These are phyloP conservation scores for Didymosphaeria variabile DNA, from an alignment of 2,329 filamentous ascomycete species.

Conservation along the genomic window DNA sequence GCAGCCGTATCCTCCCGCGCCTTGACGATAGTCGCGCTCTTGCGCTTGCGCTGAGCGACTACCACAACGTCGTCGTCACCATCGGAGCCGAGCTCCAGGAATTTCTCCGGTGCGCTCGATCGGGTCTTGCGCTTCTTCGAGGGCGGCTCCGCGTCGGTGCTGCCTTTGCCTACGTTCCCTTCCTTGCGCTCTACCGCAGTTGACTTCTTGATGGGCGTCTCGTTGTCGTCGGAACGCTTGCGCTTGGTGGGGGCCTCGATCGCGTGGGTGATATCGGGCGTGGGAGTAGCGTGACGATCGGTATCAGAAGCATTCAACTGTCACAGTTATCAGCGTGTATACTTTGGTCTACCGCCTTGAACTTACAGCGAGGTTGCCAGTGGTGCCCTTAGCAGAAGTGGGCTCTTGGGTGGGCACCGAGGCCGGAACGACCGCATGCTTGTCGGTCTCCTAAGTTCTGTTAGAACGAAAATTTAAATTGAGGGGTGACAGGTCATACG, in stretches of 20 bases:
- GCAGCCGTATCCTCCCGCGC: background rate
- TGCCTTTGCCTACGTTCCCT: background rate
- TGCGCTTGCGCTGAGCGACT: background rate
- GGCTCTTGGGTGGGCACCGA: too few species aligned
- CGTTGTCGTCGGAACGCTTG: background rate
- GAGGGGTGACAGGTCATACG: too few species aligned
- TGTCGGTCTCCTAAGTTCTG: too few species aligned
- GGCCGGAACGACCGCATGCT: too few species aligned
- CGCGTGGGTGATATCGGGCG: too few species aligned
- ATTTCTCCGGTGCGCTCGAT: background rate
- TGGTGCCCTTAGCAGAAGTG: too few species aligned
- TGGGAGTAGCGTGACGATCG: too few species aligned
- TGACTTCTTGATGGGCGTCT: background rate
- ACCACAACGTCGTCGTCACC: background rate
- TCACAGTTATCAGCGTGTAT: too few species aligned
- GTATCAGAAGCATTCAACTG: background rate
- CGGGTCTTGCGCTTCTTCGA: background rate
- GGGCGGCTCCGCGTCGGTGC: background rate
- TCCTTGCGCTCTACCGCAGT: too few species aligned
- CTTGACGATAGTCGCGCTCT: background rate
- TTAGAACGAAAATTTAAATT: too few species aligned
- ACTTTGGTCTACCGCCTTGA: too few species aligned
- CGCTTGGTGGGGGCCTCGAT: background rate
- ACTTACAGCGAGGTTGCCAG: too few species aligned
- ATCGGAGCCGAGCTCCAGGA: background rate